Evolutionary conservation across 345 rosid species (phyloP).

Genomic region (Arabidopsis thaliana): TAIR10.1 NC_003075.7:8039001-8039500

Average conservation of each 20-base stretch:
- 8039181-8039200: accelerated
- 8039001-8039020: slow-evolving; percentile 10
- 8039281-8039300: background rate
- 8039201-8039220: slow-evolving; percentile 38
- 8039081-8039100: slow-evolving; percentile 16
- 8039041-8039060: background rate
- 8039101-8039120: background rate
- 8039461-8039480: background rate
- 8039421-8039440: slow-evolving; percentile 31
- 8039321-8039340: background rate
- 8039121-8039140: background rate
- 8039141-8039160: slow-evolving; percentile 25
- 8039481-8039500: background rate
- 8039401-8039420: background rate
- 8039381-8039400: background rate
- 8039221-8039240: slow-evolving; percentile 35
- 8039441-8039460: slow-evolving; percentile 20
- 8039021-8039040: slow-evolving; percentile 30
- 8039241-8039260: slow-evolving; percentile 4
- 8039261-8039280: background rate
- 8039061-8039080: background rate
- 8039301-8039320: slow-evolving; percentile 26
- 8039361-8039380: slow-evolving; percentile 26
- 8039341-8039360: background rate
- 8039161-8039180: slow-evolving; percentile 7